Base-by-base conservation (phyloP, 2,329 filamentous ascomycete species). In the Cladosporium phlei region DNA sequence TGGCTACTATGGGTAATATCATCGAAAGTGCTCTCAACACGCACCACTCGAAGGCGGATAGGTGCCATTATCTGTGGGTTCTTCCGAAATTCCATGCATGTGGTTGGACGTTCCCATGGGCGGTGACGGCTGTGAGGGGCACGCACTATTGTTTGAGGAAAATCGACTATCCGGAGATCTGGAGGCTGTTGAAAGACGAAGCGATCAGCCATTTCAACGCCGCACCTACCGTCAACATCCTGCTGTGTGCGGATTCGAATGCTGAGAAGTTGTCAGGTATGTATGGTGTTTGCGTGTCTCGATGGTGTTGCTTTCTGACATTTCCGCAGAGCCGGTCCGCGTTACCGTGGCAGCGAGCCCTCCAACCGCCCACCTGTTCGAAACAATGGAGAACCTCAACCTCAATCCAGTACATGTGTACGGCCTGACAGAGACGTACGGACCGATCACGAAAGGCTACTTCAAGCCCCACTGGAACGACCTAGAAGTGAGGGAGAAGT, bases 271-370 rank as follows among this genome's bases (percentile, higher is more conserved):
- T 98, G 1, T 73, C 81, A 38, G 55, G 55, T 56, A 37, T 37
- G 53, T 44, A 16, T 17, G 89, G 89, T 1, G 89, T 89, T 0
- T 90, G 89, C 0, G 96, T 90, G 0, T 90, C 96, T 40, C 95
- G 95, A 65, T 95, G 88, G 0, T 70, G 95, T n/a, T 0, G 78
- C 96, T 2, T 94, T 89, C 90, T 4, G 77, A 76, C 53, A 75
- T 66, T 29, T 72, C 95, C 0, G 19, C 56, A 0, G 69, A 80
- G 1, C 79, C 82, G 0, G 89, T 97, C 8, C 77, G 82, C 12
- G 93, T 98, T 5, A 95, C 90, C 0, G 93, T 98, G 3, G 93
- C 93, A 2, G 93, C 91, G 2, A 90, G 84, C 49, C 93, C 93
- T 4, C 93, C 93, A 1, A 90, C 86, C 1, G 85, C 86, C 1